These are phyloP conservation scores for Pythium guiyangense DNA, from an alignment of 352 stramenopile genomes.

Conservation along the genomic window DNA sequence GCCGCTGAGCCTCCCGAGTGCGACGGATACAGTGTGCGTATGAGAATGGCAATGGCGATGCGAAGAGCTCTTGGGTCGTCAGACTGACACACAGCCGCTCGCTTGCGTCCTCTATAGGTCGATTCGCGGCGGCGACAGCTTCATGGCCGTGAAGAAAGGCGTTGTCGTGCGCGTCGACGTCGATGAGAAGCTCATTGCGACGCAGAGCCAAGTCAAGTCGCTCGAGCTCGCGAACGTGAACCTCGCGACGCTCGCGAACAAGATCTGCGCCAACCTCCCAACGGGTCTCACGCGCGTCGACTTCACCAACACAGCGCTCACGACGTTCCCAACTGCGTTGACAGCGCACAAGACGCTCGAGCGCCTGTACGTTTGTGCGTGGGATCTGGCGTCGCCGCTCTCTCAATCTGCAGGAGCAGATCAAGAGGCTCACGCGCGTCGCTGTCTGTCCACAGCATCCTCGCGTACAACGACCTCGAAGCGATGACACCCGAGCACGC, in stretches of 20 bases:
- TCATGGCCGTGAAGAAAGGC: not conserved
- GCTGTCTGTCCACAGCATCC: not conserved
- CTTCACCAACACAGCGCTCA: not conserved
- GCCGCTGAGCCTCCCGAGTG: not conserved
- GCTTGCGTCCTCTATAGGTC: not conserved
- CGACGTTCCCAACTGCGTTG: not conserved
- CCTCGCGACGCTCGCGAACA: not conserved
- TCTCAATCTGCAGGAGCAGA: not conserved
- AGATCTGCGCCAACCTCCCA: not conserved
- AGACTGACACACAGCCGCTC: too few relatives aligned
- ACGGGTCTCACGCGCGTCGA: not conserved
- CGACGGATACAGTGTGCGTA: too few relatives aligned
- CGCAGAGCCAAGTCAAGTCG: not conserved
- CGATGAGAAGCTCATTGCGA: not conserved
- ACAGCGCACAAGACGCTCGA: not conserved
- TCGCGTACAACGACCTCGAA: too few relatives aligned
- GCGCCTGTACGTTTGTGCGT: slow-evolving; percentile 3
- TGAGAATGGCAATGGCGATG: too few relatives aligned
- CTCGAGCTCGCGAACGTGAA: too few relatives aligned
- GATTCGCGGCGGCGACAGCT: not conserved
- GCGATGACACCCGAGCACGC: too few relatives aligned
- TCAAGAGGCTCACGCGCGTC: not conserved
- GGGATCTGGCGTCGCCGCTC: too few relatives aligned
- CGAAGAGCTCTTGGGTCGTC: too few relatives aligned
- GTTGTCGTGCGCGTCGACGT: not conserved